Evolutionary conservation across 2,329 filamentous ascomycete species (phyloP).

Genomic region (Aciculosporium take): DNA sequence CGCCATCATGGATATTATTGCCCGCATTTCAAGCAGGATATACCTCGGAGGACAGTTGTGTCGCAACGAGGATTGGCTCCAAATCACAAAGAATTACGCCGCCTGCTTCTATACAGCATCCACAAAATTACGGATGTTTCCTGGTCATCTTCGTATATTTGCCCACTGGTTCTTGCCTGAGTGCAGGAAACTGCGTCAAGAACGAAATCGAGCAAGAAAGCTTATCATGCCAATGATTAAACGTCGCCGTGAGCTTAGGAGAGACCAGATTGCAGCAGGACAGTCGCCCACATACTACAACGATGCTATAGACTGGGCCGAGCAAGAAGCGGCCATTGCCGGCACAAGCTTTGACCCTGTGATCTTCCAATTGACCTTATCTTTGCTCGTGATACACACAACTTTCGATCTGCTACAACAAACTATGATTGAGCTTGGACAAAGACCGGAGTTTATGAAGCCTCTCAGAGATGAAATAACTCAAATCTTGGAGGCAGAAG

Average conservation of each 20-base stretch:
- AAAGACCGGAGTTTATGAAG: conserved; percentile 22
- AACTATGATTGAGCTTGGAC: conserved; percentile 21
- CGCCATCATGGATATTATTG: conserved; percentile 7
- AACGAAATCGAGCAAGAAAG: conserved; percentile 3
- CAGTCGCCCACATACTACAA: conserved; percentile 24
- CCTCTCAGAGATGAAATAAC: conserved; percentile 27
- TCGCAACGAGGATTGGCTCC: conserved; percentile 29
- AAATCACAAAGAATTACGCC: conserved; percentile 30
- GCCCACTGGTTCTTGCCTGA: conserved; percentile 29
- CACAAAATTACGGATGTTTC: conserved; percentile 23
- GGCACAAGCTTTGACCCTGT: conserved; percentile 7
- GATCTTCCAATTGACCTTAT: conserved; percentile 11
- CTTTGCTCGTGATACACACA: conserved; percentile 40
- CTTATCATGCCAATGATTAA: conserved; percentile 25
- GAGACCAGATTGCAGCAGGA: conserved; percentile 12
- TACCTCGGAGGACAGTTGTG: conserved; percentile 22
- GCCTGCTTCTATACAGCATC: conserved; percentile 21
- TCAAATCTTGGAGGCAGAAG: conserved; percentile 5
- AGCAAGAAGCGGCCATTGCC: conserved; percentile 32
- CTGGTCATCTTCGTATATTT: conserved; percentile 29
- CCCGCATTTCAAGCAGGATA: conserved; percentile 15
- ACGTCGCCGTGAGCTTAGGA: conserved; percentile 26
- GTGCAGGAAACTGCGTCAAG: conserved; percentile 16
- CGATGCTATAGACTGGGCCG: conserved; percentile 42
- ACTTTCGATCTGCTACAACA: conserved; percentile 22